Evolutionary conservation across 768 basidiomycete species (phyloP), one percentile per base, ranked within the genome.

Genomic region (Agrocybe chaxingu): DNA sequence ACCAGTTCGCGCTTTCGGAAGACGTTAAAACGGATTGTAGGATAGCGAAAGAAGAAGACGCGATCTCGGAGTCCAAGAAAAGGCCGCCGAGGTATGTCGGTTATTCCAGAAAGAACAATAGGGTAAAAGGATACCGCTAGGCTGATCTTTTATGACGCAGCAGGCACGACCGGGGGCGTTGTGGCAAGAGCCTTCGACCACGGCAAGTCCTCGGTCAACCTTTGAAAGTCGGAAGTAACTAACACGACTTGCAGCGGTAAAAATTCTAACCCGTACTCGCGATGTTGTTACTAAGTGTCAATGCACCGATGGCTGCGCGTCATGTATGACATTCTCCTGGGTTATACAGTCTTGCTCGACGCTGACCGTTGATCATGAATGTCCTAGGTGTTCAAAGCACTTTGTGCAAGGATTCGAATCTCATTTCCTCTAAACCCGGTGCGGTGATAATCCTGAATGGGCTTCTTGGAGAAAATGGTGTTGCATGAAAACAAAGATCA

Each of bases 11-110:
- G 4, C 69, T 93, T 55, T 77, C 80, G 0, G 71, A 75, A 30
- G 89, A 92, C 50, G 64, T 94, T 32, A 77, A 72, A 51, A 93
- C 92, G 2, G 93, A 95, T 62, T 95, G 93, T 70, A 91, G 90
- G 63, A 80, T 80, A 0, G 69, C 80, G 3, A 83, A 87, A 62
- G 91, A 90, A 62, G 89, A 90, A 67, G 82, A 83, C 64, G 80
- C 75, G 49, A 62, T 67, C 10, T 57, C 66, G 3, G 72, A 75
- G 47, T 79, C 84, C 59, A 59, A 41, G 70, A 90, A 85, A 60
- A 74, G 89, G 51, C 87, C 88, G 7, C 89, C 81, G 10, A 75
- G 87, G 84, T 82, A 45, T 44, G 56, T 11, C 12, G 11, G 13
- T 18, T 29, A 0, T 8, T 12, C 29, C 30, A 12, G 45, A 43